phyloP scores from a whole-genome alignment of 164 flowering plant species.

The Umbilicus rupestris region DNA sequence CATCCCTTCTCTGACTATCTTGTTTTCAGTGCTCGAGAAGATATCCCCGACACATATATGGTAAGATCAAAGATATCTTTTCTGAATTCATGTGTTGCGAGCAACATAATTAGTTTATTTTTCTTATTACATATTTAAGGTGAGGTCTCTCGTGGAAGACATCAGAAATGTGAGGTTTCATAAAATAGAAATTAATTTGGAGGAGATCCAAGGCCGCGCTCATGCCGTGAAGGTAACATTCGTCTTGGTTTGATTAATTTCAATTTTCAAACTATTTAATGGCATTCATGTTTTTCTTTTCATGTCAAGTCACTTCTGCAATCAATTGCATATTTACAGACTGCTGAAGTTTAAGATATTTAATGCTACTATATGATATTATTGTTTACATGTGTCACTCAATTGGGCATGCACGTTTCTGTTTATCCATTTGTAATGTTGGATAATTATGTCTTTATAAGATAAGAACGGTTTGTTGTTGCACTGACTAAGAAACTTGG shows the following conservation, averaged over 20 bases:
- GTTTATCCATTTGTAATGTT: not conserved
- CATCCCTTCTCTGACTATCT: conserved; percentile 10
- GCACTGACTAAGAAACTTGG: not conserved
- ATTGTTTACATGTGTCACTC: no score
- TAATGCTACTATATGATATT: not conserved
- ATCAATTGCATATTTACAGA: not conserved
- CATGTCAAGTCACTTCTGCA: not conserved
- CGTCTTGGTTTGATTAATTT: not conserved
- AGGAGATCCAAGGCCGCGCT: conserved; percentile 60
- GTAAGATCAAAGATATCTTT: conserved; percentile 28
- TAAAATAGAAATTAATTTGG: conserved; percentile 70
- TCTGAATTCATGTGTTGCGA: conserved; percentile 1
- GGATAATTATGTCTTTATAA: no score
- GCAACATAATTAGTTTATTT: not conserved
- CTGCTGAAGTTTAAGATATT: not conserved
- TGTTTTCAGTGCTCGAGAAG: conserved; percentile 64
- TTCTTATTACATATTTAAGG: conserved; percentile 26
- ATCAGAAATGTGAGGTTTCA: conserved; percentile 84
- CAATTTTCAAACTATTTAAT: not conserved
- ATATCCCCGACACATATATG: conserved; percentile 81
- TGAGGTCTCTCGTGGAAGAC: conserved; percentile 76
- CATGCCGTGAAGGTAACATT: conserved; percentile 68
- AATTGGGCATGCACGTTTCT: not conserved
- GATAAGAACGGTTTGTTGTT: no score
- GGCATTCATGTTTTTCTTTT: not conserved